These are phyloP conservation scores for Umbelopsis isabellina DNA, from an alignment of 192 early-diverging fungal genomes.

Conservation along the genomic window DNA sequence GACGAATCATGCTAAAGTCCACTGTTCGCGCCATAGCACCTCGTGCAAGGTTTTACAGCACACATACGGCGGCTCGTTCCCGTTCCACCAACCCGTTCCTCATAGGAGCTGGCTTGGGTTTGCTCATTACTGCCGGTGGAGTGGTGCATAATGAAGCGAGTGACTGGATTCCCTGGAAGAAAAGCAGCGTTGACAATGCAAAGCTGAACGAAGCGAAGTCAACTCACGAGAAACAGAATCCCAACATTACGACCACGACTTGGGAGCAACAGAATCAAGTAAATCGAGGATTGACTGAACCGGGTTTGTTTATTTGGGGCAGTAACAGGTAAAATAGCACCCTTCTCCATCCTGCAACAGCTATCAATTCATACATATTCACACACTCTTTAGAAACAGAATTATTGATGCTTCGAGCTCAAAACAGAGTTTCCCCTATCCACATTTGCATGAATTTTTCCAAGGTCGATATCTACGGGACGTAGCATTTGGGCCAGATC, in stretches of 20 bases:
- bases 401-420: constrained; percentile 12
- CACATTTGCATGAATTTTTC: constrained; percentile 16
- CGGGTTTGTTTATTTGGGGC: constrained; percentile 25
- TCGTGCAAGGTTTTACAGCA: constrained; percentile 6
- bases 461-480: constrained; percentile 19
- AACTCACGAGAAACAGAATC: constrained; percentile 12
- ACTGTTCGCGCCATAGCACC: neutral
- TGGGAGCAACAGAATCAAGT: constrained; percentile 30
- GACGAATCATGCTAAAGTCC: neutral
- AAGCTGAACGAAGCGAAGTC: neutral
- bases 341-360: neutral
- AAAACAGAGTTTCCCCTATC: neutral
- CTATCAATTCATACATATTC: too few species aligned
- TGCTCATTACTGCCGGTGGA: constrained; percentile 9
- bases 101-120: neutral
- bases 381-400: neutral
- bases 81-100: neutral
- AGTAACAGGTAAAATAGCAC: constrained; percentile 17
- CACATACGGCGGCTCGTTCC: neutral
- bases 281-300: constrained; percentile 13
- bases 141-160: constrained; percentile 9
- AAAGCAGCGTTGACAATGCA: neutral
- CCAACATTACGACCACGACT: constrained; percentile 8
- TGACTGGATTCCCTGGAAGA: constrained; percentile 15
- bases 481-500: constrained; percentile 20